Base-by-base conservation (phyloP, 2,329 filamentous ascomycete species). In the Sporothrix protearum region DNA sequence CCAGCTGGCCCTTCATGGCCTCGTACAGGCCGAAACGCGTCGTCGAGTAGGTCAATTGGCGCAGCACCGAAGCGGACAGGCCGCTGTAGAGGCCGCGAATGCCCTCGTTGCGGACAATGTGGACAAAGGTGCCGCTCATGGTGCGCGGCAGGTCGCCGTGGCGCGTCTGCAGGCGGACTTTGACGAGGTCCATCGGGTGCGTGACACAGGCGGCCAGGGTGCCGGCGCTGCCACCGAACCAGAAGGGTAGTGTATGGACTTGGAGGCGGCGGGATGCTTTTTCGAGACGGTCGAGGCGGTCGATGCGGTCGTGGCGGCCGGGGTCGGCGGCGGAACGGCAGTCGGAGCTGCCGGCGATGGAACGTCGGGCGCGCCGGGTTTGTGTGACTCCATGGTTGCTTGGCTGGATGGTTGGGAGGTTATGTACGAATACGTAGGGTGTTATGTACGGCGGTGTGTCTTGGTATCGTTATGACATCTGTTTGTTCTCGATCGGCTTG, bases 21-120 rank as follows among this genome's bases (percentile, higher is more conserved):
- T 98, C 96, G 85, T 99, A 99, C 75, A 97, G 89, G 75, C 94
- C 96, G 83, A 99, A 99, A 66, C 96, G 93, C 49, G 94, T 96
- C 68, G 96, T 99, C 73, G 92, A 96, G 84, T 99, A 99, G 73
- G 96, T 98, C 76, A 94, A 87, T 83, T 98, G 96, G 75, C 96
- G 94, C 72, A 98, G 87, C 66, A 98, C 88, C 71, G 94, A 96
- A 76, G 96, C 96, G 1, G 94, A 96, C 72, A 98, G 89, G 83
- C 96, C 96, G 78, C 88, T 91, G 82, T 99, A 99, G 64, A 99
- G 87, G 36, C 94, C 95, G 39, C 85, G 81, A n/a, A 92, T 74
- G 51, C 95, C 94, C 81, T 96, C 88, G 77, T 87, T 85, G 76
- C 89, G 89, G 74, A 94, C 80, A 76, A 99, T 90, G 83, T 97